phyloP scores from a whole-genome alignment of 2,329 filamentous ascomycete species.

The Cercospora janseana region DNA sequence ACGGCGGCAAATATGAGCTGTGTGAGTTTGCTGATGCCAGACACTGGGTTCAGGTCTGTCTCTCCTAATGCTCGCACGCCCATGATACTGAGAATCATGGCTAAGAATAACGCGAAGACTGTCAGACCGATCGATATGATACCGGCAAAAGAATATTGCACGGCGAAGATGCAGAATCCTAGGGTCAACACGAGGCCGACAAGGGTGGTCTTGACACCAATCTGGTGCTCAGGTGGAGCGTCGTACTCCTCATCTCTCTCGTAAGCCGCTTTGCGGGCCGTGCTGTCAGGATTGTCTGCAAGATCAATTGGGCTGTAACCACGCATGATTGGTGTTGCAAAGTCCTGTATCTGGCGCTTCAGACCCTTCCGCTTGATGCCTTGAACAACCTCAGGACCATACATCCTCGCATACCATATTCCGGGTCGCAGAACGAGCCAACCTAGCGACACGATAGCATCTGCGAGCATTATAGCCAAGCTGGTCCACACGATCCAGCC shows the following conservation, averaged over 20 bases:
- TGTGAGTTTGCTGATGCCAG: conserved; percentile 92
- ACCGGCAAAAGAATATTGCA: conserved; percentile 77
- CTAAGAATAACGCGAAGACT: conserved; percentile 75
- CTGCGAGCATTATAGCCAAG: conserved; percentile 92
- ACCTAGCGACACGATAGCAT: conserved; percentile 82
- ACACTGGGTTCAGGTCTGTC: conserved; percentile 94
- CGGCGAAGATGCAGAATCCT: conserved; percentile 73
- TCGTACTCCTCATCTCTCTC: conserved; percentile 59
- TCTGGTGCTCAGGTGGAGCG: conserved; percentile 77
- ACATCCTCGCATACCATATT: conserved; percentile 47
- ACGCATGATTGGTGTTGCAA: conserved; percentile 37
- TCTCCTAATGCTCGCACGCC: conserved; percentile 66
- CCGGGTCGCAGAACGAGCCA: conserved; percentile 70
- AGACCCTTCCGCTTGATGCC: conserved; percentile 33
- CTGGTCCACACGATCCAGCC: conserved; percentile 99
- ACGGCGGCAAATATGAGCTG: conserved; percentile 93
- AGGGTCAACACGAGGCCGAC: conserved; percentile 77
- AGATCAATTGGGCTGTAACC: conserved; percentile 43
- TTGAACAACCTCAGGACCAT: conserved; percentile 37
- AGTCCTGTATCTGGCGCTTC: conserved; percentile 35
- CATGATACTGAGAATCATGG: conserved; percentile 65
- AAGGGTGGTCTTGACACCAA: conserved; percentile 67
- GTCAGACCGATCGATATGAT: conserved; percentile 82
- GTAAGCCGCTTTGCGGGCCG: conserved; percentile 8
- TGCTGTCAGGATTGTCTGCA: conserved; percentile 19